phyloP scores from a whole-genome alignment of 768 basidiomycete genomes.

The Boletus patriciae region DNA sequence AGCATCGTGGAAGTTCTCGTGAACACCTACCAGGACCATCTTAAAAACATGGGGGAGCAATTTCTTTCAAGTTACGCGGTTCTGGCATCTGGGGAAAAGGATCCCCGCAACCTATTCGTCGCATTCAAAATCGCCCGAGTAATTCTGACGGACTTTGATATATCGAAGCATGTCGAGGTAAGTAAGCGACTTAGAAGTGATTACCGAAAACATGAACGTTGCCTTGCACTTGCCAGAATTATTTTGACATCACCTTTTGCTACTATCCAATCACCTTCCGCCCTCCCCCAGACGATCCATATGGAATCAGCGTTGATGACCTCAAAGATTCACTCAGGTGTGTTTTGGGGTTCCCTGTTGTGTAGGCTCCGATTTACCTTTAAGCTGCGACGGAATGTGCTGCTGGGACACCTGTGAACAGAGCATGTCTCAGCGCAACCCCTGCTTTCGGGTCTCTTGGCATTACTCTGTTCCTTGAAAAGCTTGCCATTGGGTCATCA shows the following conservation, averaged over 20 bases:
- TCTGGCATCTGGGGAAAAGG: constrained; percentile 95
- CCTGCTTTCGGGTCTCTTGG: constrained; percentile 82
- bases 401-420: background rate
- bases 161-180: constrained; percentile 75
- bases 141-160: constrained; percentile 85
- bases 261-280: constrained; percentile 98
- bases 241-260: constrained; percentile 95
- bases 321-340: constrained; percentile 72
- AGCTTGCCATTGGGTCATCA: constrained; percentile 79
- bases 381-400: background rate
- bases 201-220: background rate
- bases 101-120: constrained; percentile 89
- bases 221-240: constrained; percentile 48
- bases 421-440: constrained; percentile 76
- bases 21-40: constrained; percentile 41
- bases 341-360: constrained; percentile 2
- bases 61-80: constrained; percentile 76
- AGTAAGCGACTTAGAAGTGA: constrained; percentile 19
- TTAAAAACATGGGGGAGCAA: constrained; percentile 67
- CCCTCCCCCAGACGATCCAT: constrained; percentile 91
- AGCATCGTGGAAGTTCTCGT: constrained; percentile 70
- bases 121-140: constrained; percentile 89
- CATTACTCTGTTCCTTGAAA: constrained; percentile 88
- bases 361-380: background rate
- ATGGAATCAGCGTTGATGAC: constrained; percentile 87